Evolutionary conservation across 106 monocot genomes (phyloP), one percentile per base, ranked within the genome.

Genomic region (Cymbidium sinense): DNA sequence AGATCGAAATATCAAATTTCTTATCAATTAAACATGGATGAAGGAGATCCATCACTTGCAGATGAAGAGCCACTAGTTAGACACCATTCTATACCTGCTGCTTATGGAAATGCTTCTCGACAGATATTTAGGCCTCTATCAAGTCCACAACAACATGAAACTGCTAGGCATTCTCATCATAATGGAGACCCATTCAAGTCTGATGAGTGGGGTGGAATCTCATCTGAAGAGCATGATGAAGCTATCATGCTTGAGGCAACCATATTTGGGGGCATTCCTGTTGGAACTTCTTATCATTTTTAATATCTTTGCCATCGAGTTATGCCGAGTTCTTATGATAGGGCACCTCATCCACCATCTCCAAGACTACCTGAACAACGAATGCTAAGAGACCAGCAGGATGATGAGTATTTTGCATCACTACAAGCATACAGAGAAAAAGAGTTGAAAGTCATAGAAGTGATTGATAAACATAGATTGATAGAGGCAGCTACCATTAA

Each of bases 251-350:
- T n/a, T n/a, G n/a, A n/a, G n/a, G n/a, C n/a, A n/a, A n/a, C n/a
- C n/a, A n/a, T n/a, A n/a, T n/a, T n/a, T n/a, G 96, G 96, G 78
- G 96, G 93, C n/a, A 64, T 96, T 78, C 96, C 96, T 81, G 91
- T 94, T 65, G 87, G 84, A 70, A 30, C 73, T 37, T 55, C 85
- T n/a, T 95, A 95, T 80, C 74, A 76, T 37, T 92, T 85, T 85
- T 34, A 75, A 43, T 92, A 87, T 55, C 88, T 80, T 50, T 20
- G 5, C 34, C 10, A 28, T 73, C 54, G 75, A 65, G 47, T 73
- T 84, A 25, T 79, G 44, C 81, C 83, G 72, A 15, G 82, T 64
- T n/a, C 44, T 77, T 90, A 90, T 81, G 81, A 88, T 76, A 43
- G 73, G 28, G 35, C 79, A 73, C 83, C 82, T 72, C 96, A 85